phyloP scores from a whole-genome alignment of 805 yeast species.

The Metschnikowia noctiluminum region DNA sequence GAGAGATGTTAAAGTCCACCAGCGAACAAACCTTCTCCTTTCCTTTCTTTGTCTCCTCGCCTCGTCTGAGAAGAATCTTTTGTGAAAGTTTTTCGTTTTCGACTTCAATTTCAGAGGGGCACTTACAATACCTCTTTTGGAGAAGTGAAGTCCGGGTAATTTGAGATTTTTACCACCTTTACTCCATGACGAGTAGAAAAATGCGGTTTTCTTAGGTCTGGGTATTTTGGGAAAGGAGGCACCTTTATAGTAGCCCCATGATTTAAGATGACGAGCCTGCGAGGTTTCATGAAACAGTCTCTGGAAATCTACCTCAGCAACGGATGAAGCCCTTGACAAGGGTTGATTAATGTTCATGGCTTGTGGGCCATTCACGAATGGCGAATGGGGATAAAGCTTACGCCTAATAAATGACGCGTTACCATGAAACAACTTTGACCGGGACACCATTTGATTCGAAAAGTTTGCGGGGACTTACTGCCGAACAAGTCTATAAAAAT shows the following conservation, averaged over 20 bases:
- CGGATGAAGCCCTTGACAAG: slow-evolving; percentile 37
- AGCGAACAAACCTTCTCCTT: slow-evolving; percentile 40
- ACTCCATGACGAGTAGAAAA: slow-evolving; percentile 48
- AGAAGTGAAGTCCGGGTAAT: slow-evolving; percentile 21
- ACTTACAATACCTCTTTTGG: slow-evolving; percentile 31
- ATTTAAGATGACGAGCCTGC: slow-evolving; percentile 16
- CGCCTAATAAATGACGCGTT: slow-evolving; percentile 14
- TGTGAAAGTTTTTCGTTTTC: slow-evolving; percentile 36
- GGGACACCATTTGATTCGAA: slow-evolving; percentile 13
- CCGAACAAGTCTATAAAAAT: too few species aligned
- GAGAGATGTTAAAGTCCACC: slow-evolving; percentile 56
- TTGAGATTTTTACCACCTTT: slow-evolving; percentile 14
- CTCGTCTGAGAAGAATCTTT: slow-evolving; percentile 41
- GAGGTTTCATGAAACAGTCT: slow-evolving; percentile 13
- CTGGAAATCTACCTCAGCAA: slow-evolving; percentile 32
- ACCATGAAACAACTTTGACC: slow-evolving; percentile 15
- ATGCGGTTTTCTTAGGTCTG: slow-evolving; percentile 51
- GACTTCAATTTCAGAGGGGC: slow-evolving; percentile 35
- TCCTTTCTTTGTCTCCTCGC: slow-evolving; percentile 40
- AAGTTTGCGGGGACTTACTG: too few species aligned
- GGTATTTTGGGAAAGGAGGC: slow-evolving; percentile 49
- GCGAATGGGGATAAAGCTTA: slow-evolving; percentile 18
- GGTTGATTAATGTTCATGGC: slow-evolving; percentile 41
- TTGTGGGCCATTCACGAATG: slow-evolving; percentile 34
- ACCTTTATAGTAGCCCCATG: slow-evolving; percentile 31